Percentiles rank a stretch among this genome's conserved stretches.
Conservation (phyloP, 768 basidiomycete genomes). For the Paxillus ammoniavirescens region DNA sequence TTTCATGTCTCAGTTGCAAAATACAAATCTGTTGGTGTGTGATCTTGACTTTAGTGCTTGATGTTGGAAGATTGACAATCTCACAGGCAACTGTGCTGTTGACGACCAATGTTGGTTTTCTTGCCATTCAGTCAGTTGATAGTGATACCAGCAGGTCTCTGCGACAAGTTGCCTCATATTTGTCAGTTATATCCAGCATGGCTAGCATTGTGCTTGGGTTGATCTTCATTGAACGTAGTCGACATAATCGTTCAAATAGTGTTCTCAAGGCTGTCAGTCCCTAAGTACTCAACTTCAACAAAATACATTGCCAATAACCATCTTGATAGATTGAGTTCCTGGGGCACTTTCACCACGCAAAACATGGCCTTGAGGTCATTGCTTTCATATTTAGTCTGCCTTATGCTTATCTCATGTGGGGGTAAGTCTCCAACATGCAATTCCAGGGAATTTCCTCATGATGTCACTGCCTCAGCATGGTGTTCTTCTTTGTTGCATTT, state of each 20-base stretch:
- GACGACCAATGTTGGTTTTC: constrained; percentile 51
- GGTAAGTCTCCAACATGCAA: constrained; percentile 16
- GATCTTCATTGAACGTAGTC: constrained; percentile 38
- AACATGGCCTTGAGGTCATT: constrained; percentile 26
- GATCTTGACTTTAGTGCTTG: neutral
- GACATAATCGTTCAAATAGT: constrained; percentile 20
- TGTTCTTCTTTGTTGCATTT: neutral
- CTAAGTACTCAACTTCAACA: neutral
- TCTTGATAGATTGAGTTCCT: constrained; percentile 26
- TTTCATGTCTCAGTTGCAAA: constrained; percentile 45
- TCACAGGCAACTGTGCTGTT: constrained; percentile 48
- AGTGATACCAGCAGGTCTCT: constrained; percentile 13
- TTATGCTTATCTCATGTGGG: constrained; percentile 32
- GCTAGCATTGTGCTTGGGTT: constrained; percentile 36
- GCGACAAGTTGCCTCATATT: constrained; percentile 37
- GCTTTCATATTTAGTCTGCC: constrained; percentile 34
- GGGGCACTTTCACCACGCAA: constrained; percentile 7
- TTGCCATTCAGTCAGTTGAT: constrained; percentile 47
- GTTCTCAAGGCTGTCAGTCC: constrained; percentile 29
- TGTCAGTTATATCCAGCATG: constrained; percentile 37
- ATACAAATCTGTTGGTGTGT: constrained; percentile 44
- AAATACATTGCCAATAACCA: neutral
- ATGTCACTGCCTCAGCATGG: neutral
- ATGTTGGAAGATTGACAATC: neutral
- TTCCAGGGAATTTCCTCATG: neutral